Percentiles rank a stretch among this genome's conserved stretches.
Evolutionary conservation across 2,329 filamentous ascomycete genomes (phyloP).

Genomic region (Spiromastix sp.): DNA sequence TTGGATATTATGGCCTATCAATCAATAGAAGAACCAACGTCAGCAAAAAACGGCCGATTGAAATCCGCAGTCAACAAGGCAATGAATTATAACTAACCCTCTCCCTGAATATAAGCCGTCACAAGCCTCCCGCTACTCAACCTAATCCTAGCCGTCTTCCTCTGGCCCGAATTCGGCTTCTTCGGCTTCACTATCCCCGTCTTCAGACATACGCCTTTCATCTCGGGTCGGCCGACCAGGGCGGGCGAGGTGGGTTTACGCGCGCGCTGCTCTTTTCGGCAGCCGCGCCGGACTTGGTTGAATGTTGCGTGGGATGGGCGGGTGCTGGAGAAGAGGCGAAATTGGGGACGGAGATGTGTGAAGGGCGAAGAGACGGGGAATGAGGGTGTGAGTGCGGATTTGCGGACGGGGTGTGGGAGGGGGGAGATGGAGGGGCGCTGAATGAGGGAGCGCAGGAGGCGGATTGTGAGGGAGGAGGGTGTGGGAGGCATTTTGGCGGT

Average conservation of each 20-base stretch:
- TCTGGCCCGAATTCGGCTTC: constrained; percentile 96
- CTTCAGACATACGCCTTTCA: constrained; percentile 94
- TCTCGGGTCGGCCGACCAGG: constrained; percentile 61
- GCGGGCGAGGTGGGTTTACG: constrained; percentile 85
- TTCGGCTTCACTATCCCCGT: constrained; percentile 92
- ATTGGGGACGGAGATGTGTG: constrained; percentile 18
- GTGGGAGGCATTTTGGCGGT: constrained; percentile 17
- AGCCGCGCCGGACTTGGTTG: constrained; percentile 66
- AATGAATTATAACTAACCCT: constrained; percentile 45
- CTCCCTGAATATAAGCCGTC: constrained; percentile 90
- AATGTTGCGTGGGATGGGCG: constrained; percentile 51
- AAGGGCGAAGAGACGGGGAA: constrained; percentile 12
- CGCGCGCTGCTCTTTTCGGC: constrained; percentile 65
- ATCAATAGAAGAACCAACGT: not conserved
- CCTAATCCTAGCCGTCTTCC: constrained; percentile 87
- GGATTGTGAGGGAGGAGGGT: constrained; percentile 24
- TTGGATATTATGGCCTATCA: constrained; percentile 81
- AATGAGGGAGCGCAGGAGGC: constrained; percentile 24
- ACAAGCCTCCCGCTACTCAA: constrained; percentile 78
- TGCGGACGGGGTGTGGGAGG: too few species aligned
- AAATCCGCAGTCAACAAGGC: too few species aligned
- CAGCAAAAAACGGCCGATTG: not conserved
- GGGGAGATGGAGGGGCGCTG: constrained; percentile 18
- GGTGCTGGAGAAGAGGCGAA: constrained; percentile 48
- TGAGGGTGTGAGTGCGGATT: constrained; percentile 14